Evolutionary conservation across 306 rosid genomes (phyloP), one percentile per base, ranked within the genome.

Genomic region (Prunus mira): DNA sequence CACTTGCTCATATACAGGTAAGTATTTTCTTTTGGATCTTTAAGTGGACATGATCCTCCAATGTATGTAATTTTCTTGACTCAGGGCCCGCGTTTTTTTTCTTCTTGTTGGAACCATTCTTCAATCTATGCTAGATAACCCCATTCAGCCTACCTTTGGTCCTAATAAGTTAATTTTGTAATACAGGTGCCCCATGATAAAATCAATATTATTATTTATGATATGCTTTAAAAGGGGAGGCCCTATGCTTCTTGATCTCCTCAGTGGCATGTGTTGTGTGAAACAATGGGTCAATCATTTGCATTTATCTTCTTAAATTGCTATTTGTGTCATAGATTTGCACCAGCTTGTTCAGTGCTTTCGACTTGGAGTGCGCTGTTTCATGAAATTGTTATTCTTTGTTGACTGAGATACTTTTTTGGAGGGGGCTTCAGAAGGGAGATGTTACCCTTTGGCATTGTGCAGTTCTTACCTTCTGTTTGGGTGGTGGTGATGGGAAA

Each of bases 1-100:
- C 98, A 73, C 97, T 95, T 79, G 79, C 97, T 28, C 98, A 92
- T 88, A 92, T 92, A 85, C 98, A 95, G 87, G 98, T 92, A 87
- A 49, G 80, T 82, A 52, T 66, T 81, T 77, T 38, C 17, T 27
- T 41, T 58, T 9, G 6, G 13, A 75, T 58, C 56, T 34, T 45
- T 63, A 34, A 28, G 62, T 63, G 15, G 28, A 57, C 50, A 3
- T 77, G 30, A 49, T 43, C 43, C 14, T 60, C 27, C 51, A n/a
- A 20, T 25, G 30, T 71, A 17, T 56, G 24, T 75, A 9, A 4
- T 46, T 50, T 50, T 34, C 32, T 15, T 22, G 58, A 28, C 62
- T 69, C 18, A 12, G 46, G 60, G n/a, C 18, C 15, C 52, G 18
- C 19, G n/a, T 6, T 70, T 30, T 52, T 54, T 38, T 17, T 24